These are phyloP conservation scores for Simplicillium aogashimaense DNA, from an alignment of 2,329 filamentous ascomycete species.

Conservation along the genomic window DNA sequence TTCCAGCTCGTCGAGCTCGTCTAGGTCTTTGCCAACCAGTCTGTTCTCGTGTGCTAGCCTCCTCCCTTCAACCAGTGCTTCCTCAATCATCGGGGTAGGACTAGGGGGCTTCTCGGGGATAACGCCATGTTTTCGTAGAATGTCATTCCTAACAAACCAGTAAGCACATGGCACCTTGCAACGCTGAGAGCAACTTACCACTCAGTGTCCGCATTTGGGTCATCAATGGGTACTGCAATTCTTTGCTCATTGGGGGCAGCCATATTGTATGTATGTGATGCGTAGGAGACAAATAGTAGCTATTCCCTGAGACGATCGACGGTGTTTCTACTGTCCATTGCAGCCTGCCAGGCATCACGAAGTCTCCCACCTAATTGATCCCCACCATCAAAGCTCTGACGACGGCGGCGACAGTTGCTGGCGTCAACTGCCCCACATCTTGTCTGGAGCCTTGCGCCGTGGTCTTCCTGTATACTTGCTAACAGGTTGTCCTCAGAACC, in stretches of 20 bases:
- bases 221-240: constrained; percentile 76
- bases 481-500: too few relatives aligned
- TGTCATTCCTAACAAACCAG: constrained; percentile 69
- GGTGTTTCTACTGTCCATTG: too few relatives aligned
- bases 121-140: constrained; percentile 88
- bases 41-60: constrained; percentile 83
- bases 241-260: constrained; percentile 53
- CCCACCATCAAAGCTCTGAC: too few relatives aligned
- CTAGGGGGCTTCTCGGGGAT: constrained; percentile 98
- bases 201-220: constrained; percentile 96
- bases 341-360: background rate
- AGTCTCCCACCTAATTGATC: background rate
- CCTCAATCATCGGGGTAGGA: constrained; percentile 90
- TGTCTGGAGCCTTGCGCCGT: too few relatives aligned
- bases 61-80: constrained; percentile 78
- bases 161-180: background rate
- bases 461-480: too few relatives aligned
- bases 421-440: too few relatives aligned
- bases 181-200: constrained; percentile 49
- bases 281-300: background rate
- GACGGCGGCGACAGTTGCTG: too few relatives aligned
- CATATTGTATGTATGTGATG: constrained; percentile 28
- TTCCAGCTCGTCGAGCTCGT: constrained; percentile 87
- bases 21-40: constrained; percentile 86
- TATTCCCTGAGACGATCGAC: background rate